Evolutionary conservation across 2,329 filamentous ascomycete species (phyloP).

Genomic region (Emergomyces pasteurianus): DNA sequence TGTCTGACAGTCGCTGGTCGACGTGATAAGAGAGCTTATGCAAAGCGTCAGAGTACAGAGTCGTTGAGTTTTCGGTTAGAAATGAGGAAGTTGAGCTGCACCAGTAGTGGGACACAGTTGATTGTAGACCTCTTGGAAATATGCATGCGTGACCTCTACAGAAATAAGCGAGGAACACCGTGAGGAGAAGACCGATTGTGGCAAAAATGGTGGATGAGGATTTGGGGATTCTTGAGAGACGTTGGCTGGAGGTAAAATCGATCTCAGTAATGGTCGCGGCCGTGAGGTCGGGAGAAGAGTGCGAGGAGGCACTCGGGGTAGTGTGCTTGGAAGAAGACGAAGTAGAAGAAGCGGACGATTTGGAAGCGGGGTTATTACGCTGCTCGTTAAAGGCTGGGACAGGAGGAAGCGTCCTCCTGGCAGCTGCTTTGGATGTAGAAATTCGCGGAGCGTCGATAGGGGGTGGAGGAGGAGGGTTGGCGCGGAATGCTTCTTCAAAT

Average conservation of each 20-base stretch:
- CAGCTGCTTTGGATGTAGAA: neutral
- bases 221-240: neutral
- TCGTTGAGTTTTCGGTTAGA: neutral
- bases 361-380: neutral
- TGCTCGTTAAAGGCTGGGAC: neutral
- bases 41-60: constrained; percentile 8
- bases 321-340: neutral
- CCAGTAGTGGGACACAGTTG: neutral
- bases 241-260: neutral
- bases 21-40: constrained; percentile 8
- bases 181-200: neutral
- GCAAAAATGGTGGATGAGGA: neutral
- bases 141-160: neutral
- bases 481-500: neutral
- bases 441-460: neutral
- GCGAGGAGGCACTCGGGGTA: neutral
- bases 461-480: neutral
- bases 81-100: constrained; percentile 4
- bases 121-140: neutral
- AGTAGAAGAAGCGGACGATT: neutral
- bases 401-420: neutral
- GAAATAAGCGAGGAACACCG: neutral
- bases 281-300: neutral
- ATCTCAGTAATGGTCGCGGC: neutral
- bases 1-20: constrained; percentile 9